These are phyloP conservation scores for Wickerhamomyces ciferrii DNA, from an alignment of 805 yeast genomes.

Conservation along the genomic window DNA sequence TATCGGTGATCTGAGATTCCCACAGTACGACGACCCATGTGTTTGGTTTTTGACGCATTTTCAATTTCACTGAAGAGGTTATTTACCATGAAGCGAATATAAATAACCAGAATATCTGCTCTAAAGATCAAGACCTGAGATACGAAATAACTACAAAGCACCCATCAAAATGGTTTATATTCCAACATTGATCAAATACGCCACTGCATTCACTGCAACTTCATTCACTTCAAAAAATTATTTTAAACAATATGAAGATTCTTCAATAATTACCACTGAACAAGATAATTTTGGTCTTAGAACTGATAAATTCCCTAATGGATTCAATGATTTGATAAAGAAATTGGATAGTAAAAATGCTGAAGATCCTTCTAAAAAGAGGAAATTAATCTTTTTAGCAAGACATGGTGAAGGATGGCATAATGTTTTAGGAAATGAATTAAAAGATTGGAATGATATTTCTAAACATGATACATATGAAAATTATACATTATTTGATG, in stretches of 20 bases:
- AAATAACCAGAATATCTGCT: too few relatives aligned
- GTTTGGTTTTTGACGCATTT: too few relatives aligned
- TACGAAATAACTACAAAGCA: too few relatives aligned
- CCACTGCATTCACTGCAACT: neutral
- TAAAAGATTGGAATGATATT: neutral
- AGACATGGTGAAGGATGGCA: neutral
- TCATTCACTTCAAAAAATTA: neutral
- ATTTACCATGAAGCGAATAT: too few relatives aligned
- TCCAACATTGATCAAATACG: neutral
- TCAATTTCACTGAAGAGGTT: too few relatives aligned
- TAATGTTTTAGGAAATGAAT: neutral
- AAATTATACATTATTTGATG: neutral
- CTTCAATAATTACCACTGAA: neutral
- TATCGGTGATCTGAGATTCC: too few relatives aligned
- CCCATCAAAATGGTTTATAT: neutral
- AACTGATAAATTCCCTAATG: neutral
- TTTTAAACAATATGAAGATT: neutral
- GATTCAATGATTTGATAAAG: neutral
- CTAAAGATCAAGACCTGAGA: too few relatives aligned
- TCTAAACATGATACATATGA: neutral
- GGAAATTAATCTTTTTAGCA: neutral
- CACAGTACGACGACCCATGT: too few relatives aligned
- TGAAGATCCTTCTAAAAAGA: neutral
- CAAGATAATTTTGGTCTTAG: neutral
- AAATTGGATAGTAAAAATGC: neutral